phyloP scores from a whole-genome alignment of 106 monocot species.

The Acorus calamus region DNA sequence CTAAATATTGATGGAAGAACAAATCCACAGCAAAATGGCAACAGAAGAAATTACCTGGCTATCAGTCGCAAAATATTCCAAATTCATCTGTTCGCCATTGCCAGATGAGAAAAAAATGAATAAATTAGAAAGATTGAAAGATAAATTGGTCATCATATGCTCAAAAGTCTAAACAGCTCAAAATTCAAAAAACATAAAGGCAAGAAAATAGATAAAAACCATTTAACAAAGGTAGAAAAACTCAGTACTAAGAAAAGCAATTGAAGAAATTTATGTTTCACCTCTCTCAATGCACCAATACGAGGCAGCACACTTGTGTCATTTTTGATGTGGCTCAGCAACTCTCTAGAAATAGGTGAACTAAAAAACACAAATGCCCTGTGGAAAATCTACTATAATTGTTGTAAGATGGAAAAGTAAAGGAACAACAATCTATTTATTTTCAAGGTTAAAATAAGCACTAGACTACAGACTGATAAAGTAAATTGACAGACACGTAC shows the following conservation, averaged over 20 bases:
- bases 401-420: no score
- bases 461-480: no score
- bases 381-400: not conserved
- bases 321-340: conserved; percentile 64
- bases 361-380: conserved; percentile 99
- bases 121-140: not conserved
- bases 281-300: conserved; percentile 93
- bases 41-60: conserved; percentile 57
- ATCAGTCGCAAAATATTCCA: conserved; percentile 98
- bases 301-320: conserved; percentile 81
- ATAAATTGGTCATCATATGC: not conserved
- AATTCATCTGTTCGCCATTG: conserved; percentile 67
- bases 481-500: no score
- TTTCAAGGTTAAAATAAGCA: no score
- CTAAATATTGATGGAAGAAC: no score
- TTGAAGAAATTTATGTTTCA: conserved; percentile 19
- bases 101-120: conserved; percentile 8
- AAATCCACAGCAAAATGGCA: not conserved
- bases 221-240: not conserved
- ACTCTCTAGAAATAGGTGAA: conserved; percentile 66
- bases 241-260: not conserved
- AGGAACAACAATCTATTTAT: no score
- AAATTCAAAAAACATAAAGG: not conserved
- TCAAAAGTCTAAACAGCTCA: not conserved
- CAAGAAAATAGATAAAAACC: not conserved